Base-by-base conservation (phyloP, 1,139 yeast genomes). In the Spathaspora jeffriesii region DNA sequence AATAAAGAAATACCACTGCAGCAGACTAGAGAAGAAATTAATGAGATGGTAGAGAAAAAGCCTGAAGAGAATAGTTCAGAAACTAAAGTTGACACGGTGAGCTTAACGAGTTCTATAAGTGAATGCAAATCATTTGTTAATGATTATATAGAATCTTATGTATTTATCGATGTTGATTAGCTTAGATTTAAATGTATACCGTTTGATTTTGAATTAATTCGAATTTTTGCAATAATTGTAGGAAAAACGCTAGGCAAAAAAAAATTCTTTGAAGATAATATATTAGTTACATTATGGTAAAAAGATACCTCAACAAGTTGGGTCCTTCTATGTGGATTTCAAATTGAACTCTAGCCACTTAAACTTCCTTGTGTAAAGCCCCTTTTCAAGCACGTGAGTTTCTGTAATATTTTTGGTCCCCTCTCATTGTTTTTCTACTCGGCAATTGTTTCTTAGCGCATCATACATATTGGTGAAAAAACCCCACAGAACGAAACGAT, bases 161-260 rank as follows among this genome's bases (percentile, higher is more conserved):
- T 34, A 34, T 34, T 34, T 34, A 34, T 34, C 21, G 38, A 34
- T 34, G 38, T 34, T 34, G 38, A 34, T 34, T 34, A 34, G 34
- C 17, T 34, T 25, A 25, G 10, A 10, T 25, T 25, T 25, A 25
- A 25, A 25, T 34, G 38, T 34, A 18, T 17, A 18, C 18, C 18
- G 22, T 17, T 34, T 18, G 17, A 10, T 34, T 34, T 18, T 17
- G 23, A 17, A 34, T 34, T n/a, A 10, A 10, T 34, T n/a, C 23
- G 18, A 34, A 30, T 10, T 34, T 34, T 34, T 17, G 38, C 23
- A 34, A 34, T 10, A 34, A 34, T 30, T 30, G 34, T 14, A 14
- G 20, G 17, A 17, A 34, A 32, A 15, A 15, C 9, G 7, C 17
- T 31, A 15, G 37, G 7, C 4, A 15, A 30, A 6, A 30, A 14